Percentiles rank a stretch among this genome's conserved stretches.
These are phyloP conservation scores for Cornus suecica DNA, from an alignment of 148 eudicot species.

Conservation along the genomic window DNA sequence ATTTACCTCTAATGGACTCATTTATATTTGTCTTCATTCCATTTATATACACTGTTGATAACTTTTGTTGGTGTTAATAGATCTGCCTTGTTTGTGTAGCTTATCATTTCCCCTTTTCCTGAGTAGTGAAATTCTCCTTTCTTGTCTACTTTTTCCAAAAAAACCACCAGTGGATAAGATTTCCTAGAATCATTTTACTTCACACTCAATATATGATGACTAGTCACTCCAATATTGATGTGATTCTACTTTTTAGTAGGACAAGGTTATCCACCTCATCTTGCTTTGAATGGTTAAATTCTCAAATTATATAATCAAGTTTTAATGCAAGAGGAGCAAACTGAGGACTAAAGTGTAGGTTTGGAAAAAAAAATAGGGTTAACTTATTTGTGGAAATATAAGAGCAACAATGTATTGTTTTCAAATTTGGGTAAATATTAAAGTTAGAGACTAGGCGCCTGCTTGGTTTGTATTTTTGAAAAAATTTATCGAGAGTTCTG, in stretches of 20 bases:
- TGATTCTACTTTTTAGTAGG: neutral
- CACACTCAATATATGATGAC: neutral
- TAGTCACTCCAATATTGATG: neutral
- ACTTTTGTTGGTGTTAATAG: neutral
- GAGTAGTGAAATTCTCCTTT: neutral
- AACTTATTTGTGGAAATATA: too few relatives aligned
- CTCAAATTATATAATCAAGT: too few relatives aligned
- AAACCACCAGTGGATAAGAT: neutral
- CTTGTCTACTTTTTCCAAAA: neutral
- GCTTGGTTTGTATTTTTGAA: too few relatives aligned
- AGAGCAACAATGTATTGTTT: too few relatives aligned
- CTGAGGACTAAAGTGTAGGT: too few relatives aligned
- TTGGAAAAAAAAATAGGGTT: too few relatives aligned
- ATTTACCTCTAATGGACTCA: too few relatives aligned
- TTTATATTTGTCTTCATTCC: neutral
- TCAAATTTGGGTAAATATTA: too few relatives aligned
- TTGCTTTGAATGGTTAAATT: neutral
- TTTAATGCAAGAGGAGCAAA: too few relatives aligned
- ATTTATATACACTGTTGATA: too few relatives aligned
- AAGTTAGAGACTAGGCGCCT: too few relatives aligned
- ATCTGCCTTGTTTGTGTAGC: neutral
- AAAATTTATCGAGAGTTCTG: too few relatives aligned
- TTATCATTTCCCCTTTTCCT: neutral
- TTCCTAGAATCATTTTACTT: neutral
- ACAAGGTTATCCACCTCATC: neutral